phyloP scores from a whole-genome alignment of 1,284 basidiomycete species.

The Ustilago sp. region DNA sequence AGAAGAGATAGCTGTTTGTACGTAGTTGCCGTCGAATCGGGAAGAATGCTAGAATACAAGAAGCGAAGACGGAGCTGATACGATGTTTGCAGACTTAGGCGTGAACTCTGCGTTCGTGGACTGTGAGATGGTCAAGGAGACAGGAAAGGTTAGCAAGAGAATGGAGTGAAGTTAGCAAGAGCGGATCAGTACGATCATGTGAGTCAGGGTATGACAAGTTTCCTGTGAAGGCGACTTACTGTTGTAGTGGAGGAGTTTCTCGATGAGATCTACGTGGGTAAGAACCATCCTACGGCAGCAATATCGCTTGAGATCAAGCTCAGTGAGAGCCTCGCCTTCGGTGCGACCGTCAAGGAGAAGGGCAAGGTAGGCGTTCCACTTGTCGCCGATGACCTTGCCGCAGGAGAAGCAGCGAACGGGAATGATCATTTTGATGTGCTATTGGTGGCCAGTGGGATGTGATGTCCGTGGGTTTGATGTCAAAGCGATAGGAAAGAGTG shows the following conservation, averaged over 20 bases:
- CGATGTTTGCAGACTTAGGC: neutral
- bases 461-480: neutral
- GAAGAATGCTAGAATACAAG: conserved; percentile 45
- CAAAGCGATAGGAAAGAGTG: neutral
- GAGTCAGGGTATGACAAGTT: neutral
- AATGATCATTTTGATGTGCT: conserved; percentile 57
- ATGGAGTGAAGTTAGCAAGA: neutral
- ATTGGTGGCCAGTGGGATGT: neutral
- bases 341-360: conserved; percentile 64
- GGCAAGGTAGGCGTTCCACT: conserved; percentile 68
- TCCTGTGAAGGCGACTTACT: conserved; percentile 75
- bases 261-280: conserved; percentile 96
- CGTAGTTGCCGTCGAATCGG: conserved; percentile 6
- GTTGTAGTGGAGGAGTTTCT: conserved; percentile 94
- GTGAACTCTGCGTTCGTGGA: conserved; percentile 47
- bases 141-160: neutral
- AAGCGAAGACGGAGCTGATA: neutral
- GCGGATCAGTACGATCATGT: neutral
- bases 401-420: conserved; percentile 69
- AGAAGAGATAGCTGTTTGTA: neutral
- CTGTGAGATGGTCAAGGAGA: conserved; percentile 6
- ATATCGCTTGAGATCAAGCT: conserved; percentile 90
- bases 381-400: conserved; percentile 69
- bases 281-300: conserved; percentile 98
- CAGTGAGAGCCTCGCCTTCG: conserved; percentile 88